A percentile compares a stretch with the other conserved stretches of the same genome.
These are phyloP conservation scores for Verticillium tricorpus DNA, from an alignment of 2,329 filamentous ascomycete genomes.

Conservation along the genomic window DNA sequence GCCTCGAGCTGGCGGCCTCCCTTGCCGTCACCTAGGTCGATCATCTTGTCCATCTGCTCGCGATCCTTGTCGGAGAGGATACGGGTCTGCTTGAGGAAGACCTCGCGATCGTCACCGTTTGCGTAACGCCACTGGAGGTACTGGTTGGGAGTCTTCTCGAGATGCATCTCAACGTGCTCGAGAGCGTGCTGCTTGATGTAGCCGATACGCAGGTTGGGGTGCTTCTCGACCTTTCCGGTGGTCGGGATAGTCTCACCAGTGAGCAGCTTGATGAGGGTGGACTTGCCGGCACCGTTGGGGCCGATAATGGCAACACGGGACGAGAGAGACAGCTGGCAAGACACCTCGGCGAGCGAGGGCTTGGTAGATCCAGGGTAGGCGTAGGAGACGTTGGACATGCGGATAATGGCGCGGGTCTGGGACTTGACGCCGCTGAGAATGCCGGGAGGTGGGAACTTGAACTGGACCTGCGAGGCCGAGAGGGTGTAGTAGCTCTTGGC, in stretches of 20 bases:
- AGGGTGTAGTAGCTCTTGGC: conserved; percentile 98
- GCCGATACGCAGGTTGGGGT: conserved; percentile 95
- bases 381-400: conserved; percentile 88
- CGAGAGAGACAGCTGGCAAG: conserved; percentile 82
- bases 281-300: conserved; percentile 96
- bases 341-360: conserved; percentile 81
- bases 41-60: conserved; percentile 83
- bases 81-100: conserved; percentile 96
- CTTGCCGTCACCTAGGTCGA: conserved; percentile 81
- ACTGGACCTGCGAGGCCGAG: conserved; percentile 80
- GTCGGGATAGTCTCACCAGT: conserved; percentile 88
- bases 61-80: conserved; percentile 80
- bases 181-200: conserved; percentile 99
- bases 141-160: conserved; percentile 98
- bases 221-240: conserved; percentile 87
- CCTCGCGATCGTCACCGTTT: conserved; percentile 94
- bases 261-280: conserved; percentile 93
- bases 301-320: conserved; percentile 96
- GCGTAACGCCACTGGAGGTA: conserved; percentile 98
- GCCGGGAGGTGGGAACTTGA: conserved; percentile 96
- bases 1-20: conserved; percentile 75
- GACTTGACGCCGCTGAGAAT: conserved; percentile 96
- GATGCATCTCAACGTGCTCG: conserved; percentile 98
- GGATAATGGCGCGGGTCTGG: conserved; percentile 85
- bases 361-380: conserved; percentile 89